phyloP scores from a whole-genome alignment of 2,329 filamentous ascomycete genomes.

The Phoma herbarum region DNA sequence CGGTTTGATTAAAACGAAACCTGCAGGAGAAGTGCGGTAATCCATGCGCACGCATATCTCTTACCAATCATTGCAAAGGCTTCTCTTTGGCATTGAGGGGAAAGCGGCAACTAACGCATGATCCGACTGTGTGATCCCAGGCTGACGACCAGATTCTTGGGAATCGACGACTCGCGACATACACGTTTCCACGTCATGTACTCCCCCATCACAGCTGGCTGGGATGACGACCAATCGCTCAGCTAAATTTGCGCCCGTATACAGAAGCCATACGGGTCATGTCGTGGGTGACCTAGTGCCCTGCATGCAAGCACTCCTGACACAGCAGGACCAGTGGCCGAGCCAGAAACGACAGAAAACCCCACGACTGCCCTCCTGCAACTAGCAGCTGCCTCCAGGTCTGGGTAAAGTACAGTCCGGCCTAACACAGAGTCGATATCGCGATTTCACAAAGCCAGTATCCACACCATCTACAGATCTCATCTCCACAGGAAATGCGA shows the following conservation, averaged over 20 bases:
- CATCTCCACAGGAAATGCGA: conserved; percentile 4
- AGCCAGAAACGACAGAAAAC: not conserved
- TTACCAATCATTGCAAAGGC: conserved; percentile 18
- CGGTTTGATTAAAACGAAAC: conserved; percentile 8
- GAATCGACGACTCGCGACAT: conserved; percentile 19
- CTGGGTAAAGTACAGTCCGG: not conserved
- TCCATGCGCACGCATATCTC: conserved; percentile 19
- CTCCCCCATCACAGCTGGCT: conserved; percentile 6
- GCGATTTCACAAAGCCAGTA: not conserved
- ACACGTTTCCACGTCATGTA: conserved; percentile 20
- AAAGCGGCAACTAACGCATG: conserved; percentile 24
- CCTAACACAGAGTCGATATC: not conserved
- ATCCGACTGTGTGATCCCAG: conserved; percentile 19
- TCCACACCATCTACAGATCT: not conserved
- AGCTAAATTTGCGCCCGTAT: not conserved
- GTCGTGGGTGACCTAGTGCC: conserved; percentile 10
- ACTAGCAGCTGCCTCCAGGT: not conserved
- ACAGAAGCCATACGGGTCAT: conserved; percentile 6
- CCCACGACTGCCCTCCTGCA: not conserved
- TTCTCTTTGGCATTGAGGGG: conserved; percentile 18
- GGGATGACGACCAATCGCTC: conserved; percentile 13
- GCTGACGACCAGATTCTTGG: conserved; percentile 19
- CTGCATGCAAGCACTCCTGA: conserved; percentile 18
- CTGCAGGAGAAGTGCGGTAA: conserved; percentile 10
- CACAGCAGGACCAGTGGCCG: conserved; percentile 9